Evolutionary conservation across 805 yeast genomes (phyloP).

Genomic region (Lachancea sp.): DNA sequence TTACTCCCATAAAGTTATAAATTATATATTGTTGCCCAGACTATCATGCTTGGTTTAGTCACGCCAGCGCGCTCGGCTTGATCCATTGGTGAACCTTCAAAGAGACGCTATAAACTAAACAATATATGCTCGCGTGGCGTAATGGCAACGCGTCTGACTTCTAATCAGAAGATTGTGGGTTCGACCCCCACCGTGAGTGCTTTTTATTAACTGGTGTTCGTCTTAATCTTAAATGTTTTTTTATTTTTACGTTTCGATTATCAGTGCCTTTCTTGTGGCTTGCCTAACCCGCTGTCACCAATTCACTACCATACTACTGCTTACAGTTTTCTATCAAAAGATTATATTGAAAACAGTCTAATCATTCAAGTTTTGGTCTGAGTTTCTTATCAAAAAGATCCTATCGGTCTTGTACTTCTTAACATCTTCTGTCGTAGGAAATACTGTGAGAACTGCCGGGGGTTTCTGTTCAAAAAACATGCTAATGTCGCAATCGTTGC

Average conservation of each 20-base stretch:
- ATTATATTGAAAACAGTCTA: background rate
- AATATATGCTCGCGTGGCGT: slow-evolving; percentile 37
- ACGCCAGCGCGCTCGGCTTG: too few relatives aligned
- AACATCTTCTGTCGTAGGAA: background rate
- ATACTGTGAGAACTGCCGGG: background rate
- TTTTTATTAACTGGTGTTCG: background rate
- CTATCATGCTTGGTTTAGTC: too few relatives aligned
- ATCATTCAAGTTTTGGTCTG: background rate
- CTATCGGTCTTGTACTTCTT: slow-evolving; percentile 1
- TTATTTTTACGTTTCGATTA: too few relatives aligned
- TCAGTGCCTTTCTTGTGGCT: too few relatives aligned
- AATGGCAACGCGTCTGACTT: slow-evolving; percentile 53
- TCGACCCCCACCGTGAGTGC: slow-evolving; percentile 52
- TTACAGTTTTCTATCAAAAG: too few relatives aligned
- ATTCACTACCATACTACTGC: background rate
- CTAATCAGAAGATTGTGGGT: slow-evolving; percentile 51
- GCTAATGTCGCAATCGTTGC: slow-evolving; percentile 3
- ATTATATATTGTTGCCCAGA: too few relatives aligned
- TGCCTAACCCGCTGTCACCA: background rate
- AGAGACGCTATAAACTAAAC: too few relatives aligned
- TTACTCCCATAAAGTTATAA: too few relatives aligned
- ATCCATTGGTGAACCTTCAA: too few relatives aligned
- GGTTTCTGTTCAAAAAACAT: slow-evolving; percentile 1
- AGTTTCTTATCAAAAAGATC: background rate
- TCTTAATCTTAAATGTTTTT: too few relatives aligned